Conservation (phyloP, 2,329 filamentous ascomycete species). For the Aspergillus carbonarius region DNA sequence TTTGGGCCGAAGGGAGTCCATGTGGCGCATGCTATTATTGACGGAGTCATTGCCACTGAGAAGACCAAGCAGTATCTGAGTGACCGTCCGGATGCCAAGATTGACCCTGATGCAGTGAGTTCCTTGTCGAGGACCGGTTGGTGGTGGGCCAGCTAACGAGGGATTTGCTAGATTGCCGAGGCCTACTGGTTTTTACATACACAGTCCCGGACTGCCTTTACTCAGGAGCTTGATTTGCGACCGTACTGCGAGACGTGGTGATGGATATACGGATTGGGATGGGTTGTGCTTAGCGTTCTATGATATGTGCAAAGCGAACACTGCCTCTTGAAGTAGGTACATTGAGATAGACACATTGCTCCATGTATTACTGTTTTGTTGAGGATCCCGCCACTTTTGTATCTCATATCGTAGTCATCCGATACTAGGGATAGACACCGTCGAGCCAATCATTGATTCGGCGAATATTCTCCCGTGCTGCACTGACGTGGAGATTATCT, state of each 20-base stretch:
- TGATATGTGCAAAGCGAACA: too few species aligned
- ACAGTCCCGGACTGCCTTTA: conserved; percentile 53
- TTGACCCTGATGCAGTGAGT: conserved; percentile 50
- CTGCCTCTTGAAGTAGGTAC: too few species aligned
- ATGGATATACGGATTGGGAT: not conserved
- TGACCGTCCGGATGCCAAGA: conserved; percentile 51
- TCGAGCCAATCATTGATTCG: too few species aligned
- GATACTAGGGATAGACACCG: too few species aligned
- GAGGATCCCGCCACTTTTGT: too few species aligned
- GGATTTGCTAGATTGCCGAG: conserved; percentile 50
- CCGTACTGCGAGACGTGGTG: conserved; percentile 24
- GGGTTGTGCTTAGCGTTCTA: too few species aligned
- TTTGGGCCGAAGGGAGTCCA: conserved; percentile 58
- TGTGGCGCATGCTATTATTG: conserved; percentile 56
- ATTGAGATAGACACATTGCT: too few species aligned
- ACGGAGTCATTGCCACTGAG: conserved; percentile 57
- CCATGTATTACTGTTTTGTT: too few species aligned
- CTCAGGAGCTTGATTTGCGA: conserved; percentile 56
- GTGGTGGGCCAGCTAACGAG: not conserved
- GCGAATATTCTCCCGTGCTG: too few species aligned
- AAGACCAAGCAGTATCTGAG: conserved; percentile 42
- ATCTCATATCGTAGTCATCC: too few species aligned
- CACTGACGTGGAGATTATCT: too few species aligned
- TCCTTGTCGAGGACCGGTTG: not conserved
- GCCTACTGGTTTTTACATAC: conserved; percentile 57